Base-by-base conservation (phyloP, 2,329 filamentous ascomycete species). In the Leptographium lundbergii region DNA sequence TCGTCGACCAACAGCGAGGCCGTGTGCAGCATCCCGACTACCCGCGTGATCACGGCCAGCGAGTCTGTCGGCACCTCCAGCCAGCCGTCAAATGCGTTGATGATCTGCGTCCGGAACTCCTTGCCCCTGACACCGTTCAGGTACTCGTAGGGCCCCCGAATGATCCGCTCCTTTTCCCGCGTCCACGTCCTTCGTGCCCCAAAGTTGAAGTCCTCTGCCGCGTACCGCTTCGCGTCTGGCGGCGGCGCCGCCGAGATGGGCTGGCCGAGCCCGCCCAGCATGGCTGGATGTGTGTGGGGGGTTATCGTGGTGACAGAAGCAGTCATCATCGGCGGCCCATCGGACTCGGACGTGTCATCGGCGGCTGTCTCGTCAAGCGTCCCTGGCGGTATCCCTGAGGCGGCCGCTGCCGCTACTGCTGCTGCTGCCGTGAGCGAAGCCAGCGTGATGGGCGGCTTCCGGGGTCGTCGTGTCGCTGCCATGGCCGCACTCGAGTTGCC, bases 21-120 rank as follows among this genome's bases (percentile, higher is more conserved):
- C 47, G 89, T 92, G 72, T 95, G 89, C 54, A 95, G 79, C 88
- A 92, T 92, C 65, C 86, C 87, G 13, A 95, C 82, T 4, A 91
- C 88, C 61, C 82, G 83, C 32, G 86, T 91, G 67, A 95, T 92
- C 61, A 91, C 77, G 50, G 81, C 80, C 59, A 95, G 77, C 64
- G 82, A 84, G 61, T 83, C 79, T 10, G 78, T 70, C 0, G 89
- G 89, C 24, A 95, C 88, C 59, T 87, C 78, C 19, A 95, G 75
- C 85, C 87, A 91, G 57, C 79, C 79, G 69, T 95, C 90, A 77
- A 95, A 95, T 51, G 89, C 86, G 51, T 79, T 81, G 67, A 95
- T 90, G 66, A 92, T 78, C 73, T 89, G 86, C 53, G 85, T 81
- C 64, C 91, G 84, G 68, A 95, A 88, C 71, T 94, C 88, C 73